Percentiles rank a stretch among this genome's conserved stretches.
These are phyloP conservation scores for Cucurbita moschata DNA, from an alignment of 306 rosid genomes.

Conservation along the genomic window DNA sequence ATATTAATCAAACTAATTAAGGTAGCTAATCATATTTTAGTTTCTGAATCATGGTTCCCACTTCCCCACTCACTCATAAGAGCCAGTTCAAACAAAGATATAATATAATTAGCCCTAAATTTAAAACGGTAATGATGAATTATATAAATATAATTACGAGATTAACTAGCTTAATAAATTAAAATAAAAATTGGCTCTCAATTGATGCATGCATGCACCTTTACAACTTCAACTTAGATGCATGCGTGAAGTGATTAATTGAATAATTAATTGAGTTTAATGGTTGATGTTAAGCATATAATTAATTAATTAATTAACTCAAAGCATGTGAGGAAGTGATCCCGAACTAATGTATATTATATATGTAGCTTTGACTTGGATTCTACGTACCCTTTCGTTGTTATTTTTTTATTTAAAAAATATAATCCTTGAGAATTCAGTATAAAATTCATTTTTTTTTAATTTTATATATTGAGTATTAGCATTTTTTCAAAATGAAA, in stretches of 20 bases:
- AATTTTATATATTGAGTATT: too few species aligned
- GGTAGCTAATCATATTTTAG: neutral
- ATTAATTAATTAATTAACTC: neutral
- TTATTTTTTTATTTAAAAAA: neutral
- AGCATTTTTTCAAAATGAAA: too few species aligned
- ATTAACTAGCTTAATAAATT: neutral
- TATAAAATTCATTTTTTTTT: too few species aligned
- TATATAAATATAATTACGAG: neutral
- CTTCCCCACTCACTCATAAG: neutral
- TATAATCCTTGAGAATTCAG: neutral
- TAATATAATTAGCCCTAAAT: neutral
- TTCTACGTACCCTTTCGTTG: neutral
- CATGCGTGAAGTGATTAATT: neutral
- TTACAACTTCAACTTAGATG: neutral
- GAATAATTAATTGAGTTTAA: neutral
- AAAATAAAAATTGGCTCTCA: neutral
- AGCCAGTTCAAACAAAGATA: neutral
- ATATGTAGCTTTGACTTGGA: neutral
- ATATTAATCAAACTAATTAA: neutral
- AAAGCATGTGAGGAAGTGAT: constrained; percentile 4
- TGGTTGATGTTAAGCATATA: neutral
- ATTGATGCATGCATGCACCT: constrained; percentile 5
- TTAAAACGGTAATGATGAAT: neutral
- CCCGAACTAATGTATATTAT: neutral
- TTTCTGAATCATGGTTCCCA: neutral